Conservation (phyloP, 2,329 filamentous ascomycete species). For the Scedosporium boydii region DNA sequence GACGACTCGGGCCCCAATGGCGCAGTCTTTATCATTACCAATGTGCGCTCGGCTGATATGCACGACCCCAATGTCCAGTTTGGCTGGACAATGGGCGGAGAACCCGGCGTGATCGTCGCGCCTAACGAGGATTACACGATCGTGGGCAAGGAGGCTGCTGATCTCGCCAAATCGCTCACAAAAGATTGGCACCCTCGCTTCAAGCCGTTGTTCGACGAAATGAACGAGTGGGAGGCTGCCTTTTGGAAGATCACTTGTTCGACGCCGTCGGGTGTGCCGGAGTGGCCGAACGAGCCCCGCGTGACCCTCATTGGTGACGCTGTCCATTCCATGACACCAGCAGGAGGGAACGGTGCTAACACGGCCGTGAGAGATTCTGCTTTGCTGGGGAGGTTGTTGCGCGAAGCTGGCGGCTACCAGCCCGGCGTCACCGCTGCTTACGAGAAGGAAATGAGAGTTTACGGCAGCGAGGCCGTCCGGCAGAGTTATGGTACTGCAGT, state of each 20-base stretch:
- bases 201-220: slow-evolving; percentile 47
- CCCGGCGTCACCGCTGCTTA: slow-evolving; percentile 47
- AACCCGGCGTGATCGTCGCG: slow-evolving; percentile 45
- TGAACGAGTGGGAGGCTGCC: slow-evolving; percentile 45
- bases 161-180: slow-evolving; percentile 46
- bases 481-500: slow-evolving; percentile 41
- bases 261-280: slow-evolving; percentile 46
- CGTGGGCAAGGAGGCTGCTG: slow-evolving; percentile 44
- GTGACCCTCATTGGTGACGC: slow-evolving; percentile 52
- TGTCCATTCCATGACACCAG: slow-evolving; percentile 48
- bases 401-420: slow-evolving; percentile 42
- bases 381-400: slow-evolving; percentile 39
- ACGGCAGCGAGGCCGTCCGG: slow-evolving; percentile 45
- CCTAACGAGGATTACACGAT: slow-evolving; percentile 53
- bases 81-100: slow-evolving; percentile 54
- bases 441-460: slow-evolving; percentile 53
- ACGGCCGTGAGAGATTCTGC: slow-evolving; percentile 47
- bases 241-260: slow-evolving; percentile 62
- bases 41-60: slow-evolving; percentile 51
- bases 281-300: slow-evolving; percentile 48
- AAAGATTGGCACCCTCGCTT: slow-evolving; percentile 46
- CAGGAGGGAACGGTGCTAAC: slow-evolving; percentile 46
- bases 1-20: slow-evolving; percentile 39
- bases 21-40: slow-evolving; percentile 48
- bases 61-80: slow-evolving; percentile 46